Evolutionary conservation across 768 basidiomycete genomes (phyloP).

Genomic region (Boletus sp.): DNA sequence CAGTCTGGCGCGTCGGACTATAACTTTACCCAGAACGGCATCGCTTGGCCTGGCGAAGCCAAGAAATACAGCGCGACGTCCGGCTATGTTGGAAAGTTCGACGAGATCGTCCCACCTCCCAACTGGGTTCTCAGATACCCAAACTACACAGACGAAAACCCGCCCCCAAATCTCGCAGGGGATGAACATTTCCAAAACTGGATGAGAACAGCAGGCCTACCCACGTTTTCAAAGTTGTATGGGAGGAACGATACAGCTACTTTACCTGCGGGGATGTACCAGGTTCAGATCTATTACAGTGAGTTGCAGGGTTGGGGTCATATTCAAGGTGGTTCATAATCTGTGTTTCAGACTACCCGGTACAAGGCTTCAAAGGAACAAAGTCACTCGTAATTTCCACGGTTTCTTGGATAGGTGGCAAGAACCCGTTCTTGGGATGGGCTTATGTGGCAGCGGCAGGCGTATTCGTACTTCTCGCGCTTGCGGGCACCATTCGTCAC

Average conservation of each 20-base stretch:
- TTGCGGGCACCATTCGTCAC: slow-evolving; percentile 89
- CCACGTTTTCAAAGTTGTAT: slow-evolving; percentile 95
- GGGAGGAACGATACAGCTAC: slow-evolving; percentile 81
- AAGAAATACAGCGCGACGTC: slow-evolving; percentile 77
- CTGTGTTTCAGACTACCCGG: slow-evolving; percentile 79
- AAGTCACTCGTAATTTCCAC: slow-evolving; percentile 97
- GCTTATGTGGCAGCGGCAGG: slow-evolving; percentile 89
- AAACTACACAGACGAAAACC: slow-evolving; percentile 59
- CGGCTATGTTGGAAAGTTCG: slow-evolving; percentile 52
- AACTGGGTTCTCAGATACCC: slow-evolving; percentile 84
- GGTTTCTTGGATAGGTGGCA: slow-evolving; percentile 97
- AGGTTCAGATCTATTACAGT: slow-evolving; percentile 81
- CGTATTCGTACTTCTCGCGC: slow-evolving; percentile 83
- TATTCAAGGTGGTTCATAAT: slow-evolving; percentile 2
- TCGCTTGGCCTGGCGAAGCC: slow-evolving; percentile 94
- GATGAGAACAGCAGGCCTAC: slow-evolving; percentile 98
- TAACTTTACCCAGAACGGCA: slow-evolving; percentile 71
- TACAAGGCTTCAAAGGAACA: slow-evolving; percentile 85
- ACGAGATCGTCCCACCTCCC: slow-evolving; percentile 84
- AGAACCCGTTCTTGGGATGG: slow-evolving; percentile 98
- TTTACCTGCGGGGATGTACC: slow-evolving; percentile 73
- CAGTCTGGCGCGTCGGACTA: slow-evolving; percentile 51
- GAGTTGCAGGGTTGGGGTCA: slow-evolving; percentile 3
- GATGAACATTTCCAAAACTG: slow-evolving; percentile 99
- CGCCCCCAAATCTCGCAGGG: slow-evolving; percentile 66